Base-by-base conservation (phyloP, 2,329 filamentous ascomycete species). In the Lasiodiplodia sp. region DNA sequence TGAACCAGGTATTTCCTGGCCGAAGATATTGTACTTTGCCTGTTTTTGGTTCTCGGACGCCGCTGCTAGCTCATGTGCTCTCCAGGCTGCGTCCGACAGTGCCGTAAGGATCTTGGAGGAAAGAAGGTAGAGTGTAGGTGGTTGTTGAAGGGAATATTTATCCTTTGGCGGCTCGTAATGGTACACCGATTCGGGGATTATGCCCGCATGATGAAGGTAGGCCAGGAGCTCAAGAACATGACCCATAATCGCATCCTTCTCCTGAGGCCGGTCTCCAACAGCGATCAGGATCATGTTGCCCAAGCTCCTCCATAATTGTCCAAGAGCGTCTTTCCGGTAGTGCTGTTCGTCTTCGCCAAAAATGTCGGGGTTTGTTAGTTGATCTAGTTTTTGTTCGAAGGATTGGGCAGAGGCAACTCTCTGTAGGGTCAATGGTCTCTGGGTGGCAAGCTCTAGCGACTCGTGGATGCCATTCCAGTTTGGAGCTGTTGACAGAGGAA, bases 81-180 rank as follows among this genome's bases (percentile, higher is more conserved):
- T 79, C 84, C 83, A 85, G 1, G 80, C 80, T 3, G 84, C 84
- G 73, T 86, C 84, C 4, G 84, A 84, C 40, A 86, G 73, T 4
- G 83, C 82, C 0, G 81, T 83, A 31, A 86, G 72, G 40, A 86
- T 86, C 21, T 81, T 79, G 4, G 82, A 81, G 2, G 82, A 84
- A 0, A 86, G 75, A 37, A 85, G 73, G 66, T 83, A 80, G 3
- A 86, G 76, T 6, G 81, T 80, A 4, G 84, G 84, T 37, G 84
- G 83, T 69, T 84, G 83, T 67, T 80, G 82, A 6, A 83, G 75
- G 11, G 79, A 79, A 67, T 75, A 75, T 8, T 73, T 72, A 65
- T 80, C 76, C 11, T 74, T 72, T 14, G 74, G 72, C 1, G 79
- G 76, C 11, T 73, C 74, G 60, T 80, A 79, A 14, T 78, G 76